Conservation (phyloP, 2,329 filamentous ascomycete genomes). For the Alternaria incomplexa region DNA sequence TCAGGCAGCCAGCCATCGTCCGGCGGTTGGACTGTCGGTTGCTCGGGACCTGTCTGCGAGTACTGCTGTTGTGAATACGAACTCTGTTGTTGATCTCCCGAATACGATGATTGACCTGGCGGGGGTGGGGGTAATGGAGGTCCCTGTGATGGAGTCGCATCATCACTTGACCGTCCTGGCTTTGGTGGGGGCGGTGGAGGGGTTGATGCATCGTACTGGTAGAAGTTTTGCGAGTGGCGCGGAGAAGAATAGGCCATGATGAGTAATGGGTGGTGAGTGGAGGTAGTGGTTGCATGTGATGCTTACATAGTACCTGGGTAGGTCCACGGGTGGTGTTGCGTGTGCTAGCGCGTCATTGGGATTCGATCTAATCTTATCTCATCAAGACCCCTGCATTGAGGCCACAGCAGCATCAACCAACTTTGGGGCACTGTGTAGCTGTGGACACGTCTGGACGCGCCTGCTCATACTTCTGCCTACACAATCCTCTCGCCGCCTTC, state of each 20-base stretch:
- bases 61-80: conserved; percentile 24
- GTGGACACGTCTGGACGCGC: conserved; percentile 24
- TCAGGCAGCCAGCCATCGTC: conserved; percentile 78
- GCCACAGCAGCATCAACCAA: conserved; percentile 34
- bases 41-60: conserved; percentile 23
- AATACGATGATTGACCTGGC: conserved; percentile 38
- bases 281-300: conserved; percentile 8
- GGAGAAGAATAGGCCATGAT: conserved; percentile 49
- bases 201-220: conserved; percentile 52
- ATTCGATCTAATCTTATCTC: conserved; percentile 41
- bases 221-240: conserved; percentile 46
- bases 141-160: conserved; percentile 50
- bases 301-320: not conserved
- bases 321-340: not conserved
- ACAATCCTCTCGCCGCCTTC: conserved; percentile 7
- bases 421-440: conserved; percentile 28
- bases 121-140: conserved; percentile 56
- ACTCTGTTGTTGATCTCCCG: conserved; percentile 25
- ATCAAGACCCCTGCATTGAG: conserved; percentile 42
- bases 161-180: conserved; percentile 50
- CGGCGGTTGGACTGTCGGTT: conserved; percentile 36
- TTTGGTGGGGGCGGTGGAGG: conserved; percentile 57
- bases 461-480: conserved; percentile 15
- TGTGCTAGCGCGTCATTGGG: conserved; percentile 5
- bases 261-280: not conserved